A percentile compares a stretch with the other conserved stretches of the same genome.
These are phyloP conservation scores for Globisporangium recalcitrans DNA, from an alignment of 352 stramenopile species.

Conservation along the genomic window DNA sequence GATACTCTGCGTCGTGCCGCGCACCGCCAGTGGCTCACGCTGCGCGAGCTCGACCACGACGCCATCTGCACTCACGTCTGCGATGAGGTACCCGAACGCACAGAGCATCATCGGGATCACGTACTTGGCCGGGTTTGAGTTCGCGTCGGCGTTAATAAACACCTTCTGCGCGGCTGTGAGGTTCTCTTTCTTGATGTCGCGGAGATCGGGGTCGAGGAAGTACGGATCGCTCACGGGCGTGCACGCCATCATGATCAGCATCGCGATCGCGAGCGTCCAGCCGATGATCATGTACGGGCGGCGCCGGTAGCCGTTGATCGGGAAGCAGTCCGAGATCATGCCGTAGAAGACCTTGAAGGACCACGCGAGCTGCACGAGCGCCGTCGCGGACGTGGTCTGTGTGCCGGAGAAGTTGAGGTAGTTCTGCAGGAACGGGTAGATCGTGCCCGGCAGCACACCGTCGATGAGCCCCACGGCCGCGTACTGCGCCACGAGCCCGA, in stretches of 20 bases:
- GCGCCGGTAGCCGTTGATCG: slow-evolving; percentile 27
- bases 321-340: slow-evolving; percentile 59
- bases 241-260: slow-evolving; percentile 46
- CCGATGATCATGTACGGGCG: slow-evolving; percentile 30
- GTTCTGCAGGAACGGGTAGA: slow-evolving; percentile 75
- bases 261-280: slow-evolving; percentile 40
- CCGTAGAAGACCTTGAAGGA: slow-evolving; percentile 63
- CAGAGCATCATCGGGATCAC: slow-evolving; percentile 36
- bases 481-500: slow-evolving; percentile 69
- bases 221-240: slow-evolving; percentile 39
- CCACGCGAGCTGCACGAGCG: slow-evolving; percentile 30
- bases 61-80: slow-evolving; percentile 35
- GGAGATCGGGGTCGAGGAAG: slow-evolving; percentile 44
- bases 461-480: slow-evolving; percentile 57
- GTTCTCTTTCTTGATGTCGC: slow-evolving; percentile 23
- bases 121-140: slow-evolving; percentile 17
- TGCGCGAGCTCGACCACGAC: slow-evolving; percentile 40
- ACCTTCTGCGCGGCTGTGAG: slow-evolving; percentile 17
- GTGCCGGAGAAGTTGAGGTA: slow-evolving; percentile 33
- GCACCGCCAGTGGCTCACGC: slow-evolving; percentile 26
- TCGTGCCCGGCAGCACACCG: slow-evolving; percentile 43
- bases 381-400: slow-evolving; percentile 23
- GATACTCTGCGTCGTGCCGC: slow-evolving; percentile 36
- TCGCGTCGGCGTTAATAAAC: slow-evolving; percentile 28
- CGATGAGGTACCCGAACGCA: slow-evolving; percentile 35